Evolutionary conservation across 805 yeast species (phyloP).

Genomic region (Kodamaea lidongshanica): DNA sequence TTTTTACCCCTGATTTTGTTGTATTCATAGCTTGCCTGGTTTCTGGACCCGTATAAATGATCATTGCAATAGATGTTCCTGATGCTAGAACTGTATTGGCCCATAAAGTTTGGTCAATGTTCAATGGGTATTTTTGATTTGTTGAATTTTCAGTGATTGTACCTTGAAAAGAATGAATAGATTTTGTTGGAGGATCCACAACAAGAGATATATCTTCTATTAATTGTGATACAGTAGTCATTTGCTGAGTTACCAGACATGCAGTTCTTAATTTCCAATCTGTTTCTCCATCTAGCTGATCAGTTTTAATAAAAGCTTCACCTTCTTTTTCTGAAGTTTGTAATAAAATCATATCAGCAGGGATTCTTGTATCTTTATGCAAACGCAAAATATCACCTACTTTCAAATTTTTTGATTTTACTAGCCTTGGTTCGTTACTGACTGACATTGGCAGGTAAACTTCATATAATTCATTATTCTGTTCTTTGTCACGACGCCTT

Average conservation of each 20-base stretch:
- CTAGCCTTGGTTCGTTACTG: constrained; percentile 23
- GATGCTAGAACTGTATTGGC: constrained; percentile 96
- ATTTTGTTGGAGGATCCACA: constrained; percentile 80
- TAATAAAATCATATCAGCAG: constrained; percentile 85
- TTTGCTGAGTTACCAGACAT: constrained; percentile 60
- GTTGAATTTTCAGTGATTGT: constrained; percentile 20
- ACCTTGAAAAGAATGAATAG: constrained; percentile 79
- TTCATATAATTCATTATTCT: constrained; percentile 77
- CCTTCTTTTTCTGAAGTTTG: constrained; percentile 78
- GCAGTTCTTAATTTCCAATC: constrained; percentile 95
- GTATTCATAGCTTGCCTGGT: constrained; percentile 96
- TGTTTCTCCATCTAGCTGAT: constrained; percentile 97
- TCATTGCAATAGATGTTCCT: constrained; percentile 83
- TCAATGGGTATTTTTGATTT: constrained; percentile 55
- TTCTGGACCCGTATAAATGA: constrained; percentile 85
- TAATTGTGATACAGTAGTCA: constrained; percentile 43
- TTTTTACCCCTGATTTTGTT: constrained; percentile 76
- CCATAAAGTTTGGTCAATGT: constrained; percentile 93
- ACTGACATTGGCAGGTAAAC: constrained; percentile 33
- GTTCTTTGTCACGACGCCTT: constrained; percentile 82
- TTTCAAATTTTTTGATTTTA: constrained; percentile 53
- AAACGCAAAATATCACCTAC: constrained; percentile 83
- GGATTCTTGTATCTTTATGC: constrained; percentile 79
- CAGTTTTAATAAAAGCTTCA: constrained; percentile 91
- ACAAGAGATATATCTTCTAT: constrained; percentile 46